Base-by-base conservation (phyloP, 371 early-diverging fungal genomes). In the Blakeslea trispora region DNA sequence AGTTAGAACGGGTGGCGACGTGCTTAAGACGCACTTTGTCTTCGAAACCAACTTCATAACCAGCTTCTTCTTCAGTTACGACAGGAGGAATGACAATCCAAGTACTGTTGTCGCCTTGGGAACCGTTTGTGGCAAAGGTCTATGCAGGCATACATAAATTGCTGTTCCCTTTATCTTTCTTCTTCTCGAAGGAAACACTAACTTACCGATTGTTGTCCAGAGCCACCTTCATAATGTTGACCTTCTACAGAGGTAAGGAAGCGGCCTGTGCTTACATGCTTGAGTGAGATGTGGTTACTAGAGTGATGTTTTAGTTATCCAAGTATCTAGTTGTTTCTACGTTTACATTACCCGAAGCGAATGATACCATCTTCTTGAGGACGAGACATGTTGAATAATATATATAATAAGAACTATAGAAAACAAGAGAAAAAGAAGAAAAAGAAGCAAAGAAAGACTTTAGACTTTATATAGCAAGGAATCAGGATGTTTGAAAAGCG, bases 211-310 rank as follows among this genome's bases (percentile, higher is more conserved):
- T 82, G 79, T 66, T 87, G 84, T 32, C 63, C 61, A 48, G 82
- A 82, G 31, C 85, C 84, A 21, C 65, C 45, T 45, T 69, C 59
- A 18, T 84, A 77, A 40, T 55, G 53, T 22, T 52, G 53, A 24
- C 53, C 63, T 10, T 35, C 54, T 53, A 44, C 50, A 18, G 81
- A 75, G 28, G 72, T 68, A 52, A 87, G 63, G 63, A 68, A 81
- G 45, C 82, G 75, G 13, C 77, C 79, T 3, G 85, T 84, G 49
- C 72, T 72, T 51, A 69, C 71, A 55, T 86, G 87, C 61, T 85
- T 82, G 23, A 86, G 65, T 41, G 59, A 47, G 41, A 37, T 37
- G 37, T 37, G 37, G 37, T 37, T 37, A 14, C 37, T 37, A 37
- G 9, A 37, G 11, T 13, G 11, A 3, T 7, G 37, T 10, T 37